phyloP scores from a whole-genome alignment of 2,329 filamentous ascomycete genomes.

The Fusarium fracticaudum region DNA sequence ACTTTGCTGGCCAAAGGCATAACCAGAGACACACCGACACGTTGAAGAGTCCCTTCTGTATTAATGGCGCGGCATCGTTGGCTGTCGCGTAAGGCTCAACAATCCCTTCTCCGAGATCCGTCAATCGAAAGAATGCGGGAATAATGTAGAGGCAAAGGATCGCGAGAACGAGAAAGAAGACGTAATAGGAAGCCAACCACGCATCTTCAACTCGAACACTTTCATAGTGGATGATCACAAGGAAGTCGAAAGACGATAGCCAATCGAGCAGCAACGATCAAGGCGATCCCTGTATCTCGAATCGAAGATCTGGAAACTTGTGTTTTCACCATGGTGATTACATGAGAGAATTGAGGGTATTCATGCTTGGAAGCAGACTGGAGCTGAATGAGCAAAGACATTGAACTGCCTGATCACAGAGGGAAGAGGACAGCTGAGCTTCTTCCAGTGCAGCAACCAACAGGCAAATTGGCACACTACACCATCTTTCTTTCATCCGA shows the following conservation, averaged over 20 bases:
- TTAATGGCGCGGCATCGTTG: background rate
- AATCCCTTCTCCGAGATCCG: background rate
- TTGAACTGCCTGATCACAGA: background rate
- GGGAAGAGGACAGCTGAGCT: background rate
- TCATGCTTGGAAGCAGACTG: background rate
- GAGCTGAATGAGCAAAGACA: no score
- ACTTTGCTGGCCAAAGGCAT: background rate
- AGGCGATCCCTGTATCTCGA: background rate
- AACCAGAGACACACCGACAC: background rate
- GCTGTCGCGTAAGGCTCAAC: background rate
- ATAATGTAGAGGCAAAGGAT: background rate
- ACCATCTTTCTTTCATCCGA: background rate
- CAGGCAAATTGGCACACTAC: background rate
- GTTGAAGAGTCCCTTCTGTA: background rate
- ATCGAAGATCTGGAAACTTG: background rate
- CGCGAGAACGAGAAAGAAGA: background rate
- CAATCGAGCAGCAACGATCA: background rate
- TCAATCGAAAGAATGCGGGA: background rate
- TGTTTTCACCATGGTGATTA: background rate
- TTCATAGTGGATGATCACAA: background rate
- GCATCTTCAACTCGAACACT: background rate
- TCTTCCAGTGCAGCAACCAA: background rate
- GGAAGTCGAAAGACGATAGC: background rate
- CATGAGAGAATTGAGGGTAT: fast-evolving
- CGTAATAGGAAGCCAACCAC: background rate